Base-by-base conservation (phyloP, 148 eudicot species). In the Rhododendron molle region DNA sequence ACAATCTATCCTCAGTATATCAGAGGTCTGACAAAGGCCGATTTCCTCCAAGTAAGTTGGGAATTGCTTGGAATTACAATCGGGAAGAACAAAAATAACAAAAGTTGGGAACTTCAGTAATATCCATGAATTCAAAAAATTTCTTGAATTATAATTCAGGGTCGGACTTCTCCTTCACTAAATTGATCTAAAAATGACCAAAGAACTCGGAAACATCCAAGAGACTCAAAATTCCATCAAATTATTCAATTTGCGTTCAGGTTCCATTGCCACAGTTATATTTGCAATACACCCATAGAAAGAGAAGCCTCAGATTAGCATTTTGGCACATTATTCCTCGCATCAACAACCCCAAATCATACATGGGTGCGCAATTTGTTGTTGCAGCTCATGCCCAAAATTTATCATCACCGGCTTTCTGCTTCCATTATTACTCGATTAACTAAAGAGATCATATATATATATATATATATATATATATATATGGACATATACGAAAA, bases 261-360 rank as follows among this genome's bases (percentile, higher is more conserved):
- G 49, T 15, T 20, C 71, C 73, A 60, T 81, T 36, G 32, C 46
- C 32, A 58, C 38, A 20, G 47, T 30, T 3, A 52, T 5, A 80
- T 16, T 7, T 80, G 36, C 18, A 30, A 40, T 23, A 10, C 12
- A 49, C 18, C 43, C 8, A 23, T 9, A 1, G 78, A 18, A 20
- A 69, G 56, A 34, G 46, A 71, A 73, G 80, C 49, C 85, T 83
- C 85, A 73, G 79, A 84, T 84, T 84, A 84, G 86, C 86, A 84
- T 84, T 73, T 83, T 84, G 86, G 81, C 86, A 84, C 86, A 76
- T 84, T 84, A 26, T 2, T 84, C 86, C 81, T 84, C 49, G 81
- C 86, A 74, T 74, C 81, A 74, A 84, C 81, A 74, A 84, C 86
- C 86, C 85, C 85, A 83, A 44, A 69, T 11, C 43, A 20, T 21